phyloP scores from a whole-genome alignment of 495 filamentous ascomycete genomes.

The Neurospora tetrasperma region DNA sequence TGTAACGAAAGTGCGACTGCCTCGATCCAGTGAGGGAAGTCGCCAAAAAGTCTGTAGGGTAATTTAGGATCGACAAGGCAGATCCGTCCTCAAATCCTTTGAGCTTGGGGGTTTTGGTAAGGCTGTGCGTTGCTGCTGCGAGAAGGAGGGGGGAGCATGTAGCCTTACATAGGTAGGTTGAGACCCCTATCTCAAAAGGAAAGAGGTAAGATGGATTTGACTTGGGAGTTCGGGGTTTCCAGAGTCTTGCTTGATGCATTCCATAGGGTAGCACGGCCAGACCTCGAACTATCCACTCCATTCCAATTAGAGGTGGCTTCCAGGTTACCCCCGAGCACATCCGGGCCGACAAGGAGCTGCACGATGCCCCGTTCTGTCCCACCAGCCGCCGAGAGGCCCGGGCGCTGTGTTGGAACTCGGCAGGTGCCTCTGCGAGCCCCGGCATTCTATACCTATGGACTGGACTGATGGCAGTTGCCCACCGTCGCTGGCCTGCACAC shows the following conservation, averaged over 20 bases:
- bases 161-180: neutral
- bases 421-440: neutral
- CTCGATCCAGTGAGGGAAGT: neutral
- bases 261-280: neutral
- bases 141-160: neutral
- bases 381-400: neutral
- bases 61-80: neutral
- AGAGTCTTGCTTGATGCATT: neutral
- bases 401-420: neutral
- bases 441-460: neutral
- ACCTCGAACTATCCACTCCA: neutral
- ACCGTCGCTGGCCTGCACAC: neutral
- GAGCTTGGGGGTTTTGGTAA: neutral
- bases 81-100: neutral
- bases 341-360: neutral
- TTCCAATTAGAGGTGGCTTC: neutral
- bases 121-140: neutral
- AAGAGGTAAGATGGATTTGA: neutral
- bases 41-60: neutral
- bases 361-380: neutral
- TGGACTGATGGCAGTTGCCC: neutral
- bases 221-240: neutral
- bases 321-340: neutral
- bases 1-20: neutral
- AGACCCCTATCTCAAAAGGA: neutral